Base-by-base conservation (phyloP, 148 eudicot genomes). In the Mesembryanthemum crystallinum region DNA sequence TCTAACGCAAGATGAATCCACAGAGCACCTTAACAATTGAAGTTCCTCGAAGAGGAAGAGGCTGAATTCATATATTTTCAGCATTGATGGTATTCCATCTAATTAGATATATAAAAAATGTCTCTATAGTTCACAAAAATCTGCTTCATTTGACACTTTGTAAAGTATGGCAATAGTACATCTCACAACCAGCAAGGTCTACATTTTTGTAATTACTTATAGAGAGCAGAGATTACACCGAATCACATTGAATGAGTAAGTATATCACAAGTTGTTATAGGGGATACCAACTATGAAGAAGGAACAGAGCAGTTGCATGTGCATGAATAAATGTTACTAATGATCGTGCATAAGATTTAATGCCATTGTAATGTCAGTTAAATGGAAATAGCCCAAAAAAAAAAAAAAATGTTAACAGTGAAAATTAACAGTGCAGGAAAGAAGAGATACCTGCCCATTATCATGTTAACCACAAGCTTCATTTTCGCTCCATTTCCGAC, bases 381-480 rank as follows among this genome's bases (percentile, higher is more conserved):
- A n/a, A n/a, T n/a, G n/a, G n/a, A n/a, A n/a, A n/a, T n/a, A n/a
- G n/a, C n/a, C n/a, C 55, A n/a, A 27, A 32, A 30, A 23, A 28
- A 30, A 23, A 28, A 28, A 8, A 33, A 13, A 61, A 18, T 21
- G 59, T 32, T 0, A 51, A 61, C 28, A 54, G 10, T 28, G 24
- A 64, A 64, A 42, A 25, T 30, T 39, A 15, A 47, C 33, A 57
- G 45, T 29, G 43, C 32, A 64, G 66, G 23, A 62, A 27, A 72
- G 14, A 63, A 37, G 42, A n/a, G 12, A 63, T 83, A 96, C 99
- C 99, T 96, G 74, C 99, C 99, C 99, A 96, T 92, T 58, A 91
- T 85, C 99, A 92, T 96, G 86, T 96, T 96, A 81, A 96, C 94
- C 37, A 92, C 99, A 76, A 96, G 99, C 88, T 96, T 96, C 99